Conservation (phyloP, 176 grass and related monocot species). For the Dactylis glomerata region DNA sequence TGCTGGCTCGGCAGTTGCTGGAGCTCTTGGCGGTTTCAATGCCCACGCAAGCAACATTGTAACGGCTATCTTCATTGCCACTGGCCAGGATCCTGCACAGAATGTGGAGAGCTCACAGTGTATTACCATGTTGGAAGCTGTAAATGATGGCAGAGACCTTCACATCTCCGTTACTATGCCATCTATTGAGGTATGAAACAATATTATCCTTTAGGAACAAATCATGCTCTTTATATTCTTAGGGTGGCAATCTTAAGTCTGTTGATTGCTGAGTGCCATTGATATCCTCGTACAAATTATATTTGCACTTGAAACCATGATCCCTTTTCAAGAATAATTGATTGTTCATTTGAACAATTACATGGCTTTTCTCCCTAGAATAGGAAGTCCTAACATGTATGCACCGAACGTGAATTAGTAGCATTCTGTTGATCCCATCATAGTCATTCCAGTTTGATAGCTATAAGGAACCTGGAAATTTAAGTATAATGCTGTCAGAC, state of each 20-base stretch:
- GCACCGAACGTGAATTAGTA: neutral
- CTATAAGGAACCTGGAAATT: constrained; percentile 1
- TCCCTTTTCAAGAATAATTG: neutral
- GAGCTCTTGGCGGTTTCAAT: constrained; percentile 93
- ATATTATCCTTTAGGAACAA: neutral
- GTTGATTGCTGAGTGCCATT: neutral
- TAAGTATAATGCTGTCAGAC: neutral
- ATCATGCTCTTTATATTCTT: neutral
- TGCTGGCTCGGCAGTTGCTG: constrained; percentile 88
- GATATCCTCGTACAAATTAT: neutral
- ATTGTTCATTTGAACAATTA: constrained; percentile 9
- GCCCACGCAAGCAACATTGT: constrained; percentile 96
- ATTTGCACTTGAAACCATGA: neutral
- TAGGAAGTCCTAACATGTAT: neutral
- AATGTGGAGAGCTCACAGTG: constrained; percentile 98
- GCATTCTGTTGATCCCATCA: neutral
- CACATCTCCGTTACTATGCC: constrained; percentile 97
- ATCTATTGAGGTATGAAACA: constrained; percentile 77
- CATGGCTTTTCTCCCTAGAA: neutral
- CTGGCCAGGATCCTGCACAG: constrained; percentile 94
- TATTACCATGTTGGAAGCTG: constrained; percentile 92
- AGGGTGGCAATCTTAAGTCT: neutral
- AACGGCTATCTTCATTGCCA: constrained; percentile 87
- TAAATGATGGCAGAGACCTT: constrained; percentile 86
- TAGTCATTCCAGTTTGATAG: neutral